Base-by-base conservation (phyloP, 306 rosid genomes). In the Ammopiptanthus mongolicus region DNA sequence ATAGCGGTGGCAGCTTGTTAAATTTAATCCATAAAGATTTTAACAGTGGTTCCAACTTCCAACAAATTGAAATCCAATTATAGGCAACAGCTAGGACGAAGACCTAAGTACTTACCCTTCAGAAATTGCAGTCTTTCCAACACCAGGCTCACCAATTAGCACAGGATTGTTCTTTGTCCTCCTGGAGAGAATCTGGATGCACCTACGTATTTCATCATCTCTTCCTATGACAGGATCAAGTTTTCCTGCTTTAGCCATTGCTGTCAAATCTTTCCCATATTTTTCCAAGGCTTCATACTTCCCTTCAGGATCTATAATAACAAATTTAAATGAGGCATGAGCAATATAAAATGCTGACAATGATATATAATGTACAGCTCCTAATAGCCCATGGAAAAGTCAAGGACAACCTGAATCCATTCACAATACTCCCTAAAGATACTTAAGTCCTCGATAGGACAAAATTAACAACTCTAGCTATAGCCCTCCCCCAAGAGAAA, bases 161-260 rank as follows among this genome's bases (percentile, higher is more conserved):
- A 90, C 96, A 41, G 96, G 96, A 71, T 90, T 90, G 83, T 90
- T 90, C 87, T 90, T 90, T 53, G 96, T 90, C 85, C 96, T 86
- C 84, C 96, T 85, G 17, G 96, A 90, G 14, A 90, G 90, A 73
- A 90, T 90, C 88, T 90, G 91, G 69, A 88, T 90, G 86, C 96
- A 90, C 72, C 93, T 85, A 8, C 93, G 89, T 56, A 90, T 90
- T 78, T 90, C 96, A 83, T 90, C 90, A 69, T 90, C 91, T 76
- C 96, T 90, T 69, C 96, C 96, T 67, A 90, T 88, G 29, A 90
- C 96, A 17, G 96, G 96, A 71, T 90, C 93, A 79, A 90, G 96
- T 75, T 90, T 90, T 62, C 93, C 93, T 14, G 72, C 82, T 70
- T 42, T 86, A 19, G 96, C 96, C 91, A 90, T 83, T 69, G 89